Conservation (phyloP, 208 protist species). For the Crithidia acanthocephali region DNA sequence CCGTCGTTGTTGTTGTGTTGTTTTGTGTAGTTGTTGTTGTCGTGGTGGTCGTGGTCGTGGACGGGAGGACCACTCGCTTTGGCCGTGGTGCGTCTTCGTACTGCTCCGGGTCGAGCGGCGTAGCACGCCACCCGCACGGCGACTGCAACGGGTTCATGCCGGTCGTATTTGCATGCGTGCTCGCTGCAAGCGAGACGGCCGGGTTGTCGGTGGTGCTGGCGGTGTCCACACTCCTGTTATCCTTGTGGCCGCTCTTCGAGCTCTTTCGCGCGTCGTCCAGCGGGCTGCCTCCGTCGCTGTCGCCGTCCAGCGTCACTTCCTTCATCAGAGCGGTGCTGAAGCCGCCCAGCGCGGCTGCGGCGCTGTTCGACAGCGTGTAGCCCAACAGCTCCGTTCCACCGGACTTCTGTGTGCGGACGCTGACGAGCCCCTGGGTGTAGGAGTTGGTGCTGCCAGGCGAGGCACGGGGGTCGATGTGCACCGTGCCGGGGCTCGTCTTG, state of each 20-base stretch:
- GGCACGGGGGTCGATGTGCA: neutral
- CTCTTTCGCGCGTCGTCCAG: neutral
- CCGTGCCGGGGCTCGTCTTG: neutral
- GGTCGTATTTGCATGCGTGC: neutral
- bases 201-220: neutral
- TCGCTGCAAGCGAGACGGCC: neutral
- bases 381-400: slow-evolving; percentile 34
- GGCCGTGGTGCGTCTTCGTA: slow-evolving; percentile 4
- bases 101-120: slow-evolving; percentile 5
- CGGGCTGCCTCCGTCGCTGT: neutral
- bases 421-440: slow-evolving; percentile 23
- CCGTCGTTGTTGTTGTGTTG: neutral
- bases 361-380: slow-evolving; percentile 37
- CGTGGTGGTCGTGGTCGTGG: too few species aligned
- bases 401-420: slow-evolving; percentile 37
- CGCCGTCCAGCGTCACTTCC: slow-evolving; percentile 24
- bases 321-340: slow-evolving; percentile 42
- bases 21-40: neutral
- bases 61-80: neutral
- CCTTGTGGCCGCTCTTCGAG: neutral
- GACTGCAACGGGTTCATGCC: neutral
- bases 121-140: neutral
- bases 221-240: neutral
- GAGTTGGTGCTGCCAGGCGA: slow-evolving; percentile 20
- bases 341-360: slow-evolving; percentile 28